These are phyloP conservation scores for Lithocarpus polystachyus DNA, from an alignment of 306 rosid species.

Conservation along the genomic window DNA sequence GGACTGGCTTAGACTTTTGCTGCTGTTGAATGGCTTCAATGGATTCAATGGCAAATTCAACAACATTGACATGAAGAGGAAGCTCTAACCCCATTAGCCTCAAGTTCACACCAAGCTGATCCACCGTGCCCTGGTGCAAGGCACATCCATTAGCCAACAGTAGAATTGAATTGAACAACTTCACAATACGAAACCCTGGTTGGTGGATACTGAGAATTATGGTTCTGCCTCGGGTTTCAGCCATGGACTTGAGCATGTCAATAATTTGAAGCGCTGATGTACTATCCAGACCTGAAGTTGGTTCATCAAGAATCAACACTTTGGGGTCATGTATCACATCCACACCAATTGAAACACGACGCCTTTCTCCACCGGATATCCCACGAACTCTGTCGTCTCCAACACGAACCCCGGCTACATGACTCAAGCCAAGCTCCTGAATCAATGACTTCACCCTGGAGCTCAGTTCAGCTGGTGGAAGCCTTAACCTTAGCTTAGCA, in stretches of 20 bases:
- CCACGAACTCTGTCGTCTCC: slow-evolving; percentile 85
- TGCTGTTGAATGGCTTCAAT: slow-evolving; percentile 57
- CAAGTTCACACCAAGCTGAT: slow-evolving; percentile 60
- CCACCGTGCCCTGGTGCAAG: slow-evolving; percentile 74
- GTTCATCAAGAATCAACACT: slow-evolving; percentile 84
- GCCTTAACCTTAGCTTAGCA: slow-evolving; percentile 57
- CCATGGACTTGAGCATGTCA: slow-evolving; percentile 84
- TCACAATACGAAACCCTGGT: slow-evolving; percentile 87
- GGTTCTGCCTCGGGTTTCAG: slow-evolving; percentile 64
- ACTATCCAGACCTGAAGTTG: slow-evolving; percentile 97
- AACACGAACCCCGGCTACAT: slow-evolving; percentile 60
- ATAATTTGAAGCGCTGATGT: slow-evolving; percentile 82
- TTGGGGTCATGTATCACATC: slow-evolving; percentile 90
- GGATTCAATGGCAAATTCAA: slow-evolving; percentile 86
- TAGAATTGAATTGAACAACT: slow-evolving; percentile 65
- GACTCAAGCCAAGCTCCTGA: slow-evolving; percentile 70
- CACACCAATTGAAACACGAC: slow-evolving; percentile 89
- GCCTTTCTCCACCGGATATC: slow-evolving; percentile 88
- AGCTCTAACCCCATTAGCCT: slow-evolving; percentile 69
- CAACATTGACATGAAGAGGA: slow-evolving; percentile 77
- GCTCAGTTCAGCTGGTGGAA: slow-evolving; percentile 40
- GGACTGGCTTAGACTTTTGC: slow-evolving; percentile 24
- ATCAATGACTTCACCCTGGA: slow-evolving; percentile 66
- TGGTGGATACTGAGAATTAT: slow-evolving; percentile 84
- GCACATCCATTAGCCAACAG: slow-evolving; percentile 70